Base-by-base conservation (phyloP, 2,329 filamentous ascomycete genomes). In the Neonectria ditissima region DNA sequence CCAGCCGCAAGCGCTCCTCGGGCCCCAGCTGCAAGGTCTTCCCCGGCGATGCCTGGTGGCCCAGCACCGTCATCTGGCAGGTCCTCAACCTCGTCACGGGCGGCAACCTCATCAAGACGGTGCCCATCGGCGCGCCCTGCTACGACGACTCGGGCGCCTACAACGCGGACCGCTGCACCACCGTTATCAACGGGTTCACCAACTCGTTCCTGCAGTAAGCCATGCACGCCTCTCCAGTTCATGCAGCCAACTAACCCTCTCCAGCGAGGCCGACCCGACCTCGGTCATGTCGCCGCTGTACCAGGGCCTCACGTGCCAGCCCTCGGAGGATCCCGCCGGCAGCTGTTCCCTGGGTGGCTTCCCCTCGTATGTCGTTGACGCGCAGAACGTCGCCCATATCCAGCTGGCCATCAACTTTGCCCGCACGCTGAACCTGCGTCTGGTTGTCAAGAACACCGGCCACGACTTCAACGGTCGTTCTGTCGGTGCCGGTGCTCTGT, bases 401-500 rank as follows among this genome's bases (percentile, higher is more conserved):
- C 83, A 84, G 74, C 75, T 81, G 2, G 78, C 81, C 1, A 72
- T 85, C 44, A 83, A 83, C 64, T 82, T 85, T 65, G 82, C 83
- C 14, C 77, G 79, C 8, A 78, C 77, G 26, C 69, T 76, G 8
- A 82, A 83, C 62, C 67, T 85, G 9, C 81, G 83, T 3, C 70
- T 85, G 16, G 79, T 83, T 6, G 76, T 85, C 58, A 84, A 73
- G 57, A 76, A 85, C 74, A 86, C 82, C 0, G 83, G 83, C 34
- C 83, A 85, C 65, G 82, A 84, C 64, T 84, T 82, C 69, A 75
- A 78, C 5, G 89, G 87, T 34, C 87, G 84, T 1, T 70, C 67
- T 16, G 86, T 86, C 0, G 89, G 88, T n/a, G 84, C 83, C 22
- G 88, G 88, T 1, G 80, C 84, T 0, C 73, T 89, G 4, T 80